phyloP scores from a whole-genome alignment of 192 early-diverging fungal genomes.

The Mortierella antarctica region DNA sequence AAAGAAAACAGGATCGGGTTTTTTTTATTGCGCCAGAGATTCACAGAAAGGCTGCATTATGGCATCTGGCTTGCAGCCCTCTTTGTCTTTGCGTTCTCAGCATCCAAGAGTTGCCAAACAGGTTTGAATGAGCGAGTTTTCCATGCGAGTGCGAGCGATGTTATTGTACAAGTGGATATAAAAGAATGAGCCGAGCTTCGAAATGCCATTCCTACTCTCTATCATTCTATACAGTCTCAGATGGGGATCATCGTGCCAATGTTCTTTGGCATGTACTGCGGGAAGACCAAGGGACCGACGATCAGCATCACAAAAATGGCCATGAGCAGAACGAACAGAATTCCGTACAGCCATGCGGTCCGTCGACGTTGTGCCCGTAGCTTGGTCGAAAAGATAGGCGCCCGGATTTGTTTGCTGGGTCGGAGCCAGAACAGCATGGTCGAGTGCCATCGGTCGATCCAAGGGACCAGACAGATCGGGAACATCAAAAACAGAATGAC shows the following conservation, averaged over 20 bases:
- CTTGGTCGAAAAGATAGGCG: slow-evolving; percentile 78
- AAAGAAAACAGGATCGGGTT: too few relatives aligned
- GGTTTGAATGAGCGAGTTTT: too few relatives aligned
- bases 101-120: too few relatives aligned
- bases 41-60: too few relatives aligned
- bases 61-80: too few relatives aligned
- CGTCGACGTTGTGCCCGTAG: slow-evolving; percentile 68
- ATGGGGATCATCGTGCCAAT: slow-evolving; percentile 25
- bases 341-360: slow-evolving; percentile 74
- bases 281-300: slow-evolving; percentile 65
- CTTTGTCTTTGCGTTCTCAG: too few relatives aligned
- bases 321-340: slow-evolving; percentile 72
- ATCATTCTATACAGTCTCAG: neutral
- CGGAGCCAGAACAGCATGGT: slow-evolving; percentile 88
- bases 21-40: too few relatives aligned
- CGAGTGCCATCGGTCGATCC: slow-evolving; percentile 79
- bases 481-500: slow-evolving; percentile 81
- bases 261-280: slow-evolving; percentile 18
- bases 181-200: too few relatives aligned
- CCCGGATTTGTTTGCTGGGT: slow-evolving; percentile 80
- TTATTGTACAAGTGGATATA: too few relatives aligned
- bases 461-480: slow-evolving; percentile 78
- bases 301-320: slow-evolving; percentile 73
- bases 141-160: too few relatives aligned
- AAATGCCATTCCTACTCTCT: too few relatives aligned